Base-by-base conservation (phyloP, 768 basidiomycete genomes). In the Kwoniella bestiolae region DNA sequence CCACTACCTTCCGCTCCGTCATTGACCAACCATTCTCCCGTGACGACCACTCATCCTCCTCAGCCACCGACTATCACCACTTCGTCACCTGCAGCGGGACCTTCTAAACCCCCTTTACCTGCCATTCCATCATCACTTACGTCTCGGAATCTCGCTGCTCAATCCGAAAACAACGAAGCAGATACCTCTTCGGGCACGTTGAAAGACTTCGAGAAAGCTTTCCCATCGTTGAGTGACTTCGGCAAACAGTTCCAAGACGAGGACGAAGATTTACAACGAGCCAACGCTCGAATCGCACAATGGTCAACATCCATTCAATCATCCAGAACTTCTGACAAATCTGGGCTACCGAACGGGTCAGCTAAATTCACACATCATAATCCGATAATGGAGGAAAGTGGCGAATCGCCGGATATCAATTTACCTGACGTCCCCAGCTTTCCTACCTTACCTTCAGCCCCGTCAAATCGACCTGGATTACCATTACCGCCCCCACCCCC, bases 221-320 rank as follows among this genome's bases (percentile, higher is more conserved):
- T 80, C 63, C 79, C 79, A 7, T 76, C 78, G 2, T 56, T 80
- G 34, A 70, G 63, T 31, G 78, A 80, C 16, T 77, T 80, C 62
- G 79, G 75, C n/a, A 74, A 72, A 51, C 72, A 74, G 31, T 78
- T 69, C 49, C 70, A 67, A 32, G 63, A 50, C 9, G 63, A 66
- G 2, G 51, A 61, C 18, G 60, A 63, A 3, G 32, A 55, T 29
- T 34, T 51, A 21, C 32, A 21, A 16, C 35, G 5, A 31, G 52
- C 62, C 12, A 63, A 63, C 21, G 41, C 35, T 35, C 26, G 50
- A 7, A 61, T 61, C 25, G 49, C 60, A 23, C 51, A 55, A 45
- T 60, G 58, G 65, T 38, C 34, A 26, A 35, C 57, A 5, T 49
- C 65, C 21, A 53, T 41, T 31, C 47, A 59, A 29, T 28, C 45